phyloP scores from a whole-genome alignment of 352 stramenopile species.

The Phytophthora pinifolia region DNA sequence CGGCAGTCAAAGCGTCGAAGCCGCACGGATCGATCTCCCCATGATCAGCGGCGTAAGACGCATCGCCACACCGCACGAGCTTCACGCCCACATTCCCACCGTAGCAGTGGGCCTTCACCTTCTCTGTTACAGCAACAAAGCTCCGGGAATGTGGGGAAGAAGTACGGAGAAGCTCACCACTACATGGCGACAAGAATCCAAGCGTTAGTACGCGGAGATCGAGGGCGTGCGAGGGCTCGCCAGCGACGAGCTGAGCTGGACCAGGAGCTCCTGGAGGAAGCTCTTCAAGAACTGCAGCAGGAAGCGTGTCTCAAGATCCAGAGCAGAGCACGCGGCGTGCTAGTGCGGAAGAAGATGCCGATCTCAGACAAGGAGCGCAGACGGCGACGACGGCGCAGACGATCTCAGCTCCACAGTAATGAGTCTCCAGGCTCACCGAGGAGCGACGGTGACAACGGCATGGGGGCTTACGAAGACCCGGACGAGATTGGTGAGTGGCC shows the following conservation, averaged over 20 bases:
- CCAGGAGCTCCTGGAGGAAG: slow-evolving; percentile 42
- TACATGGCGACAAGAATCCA: slow-evolving; percentile 49
- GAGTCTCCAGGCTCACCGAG: background rate
- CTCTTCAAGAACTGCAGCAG: slow-evolving; percentile 37
- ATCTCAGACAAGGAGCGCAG: slow-evolving; percentile 17
- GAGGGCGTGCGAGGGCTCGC: slow-evolving; percentile 24
- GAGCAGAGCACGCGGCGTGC: slow-evolving; percentile 35
- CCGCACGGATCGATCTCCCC: slow-evolving; percentile 13
- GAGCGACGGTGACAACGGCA: background rate
- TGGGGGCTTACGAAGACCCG: slow-evolving; percentile 20
- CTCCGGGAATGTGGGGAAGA: slow-evolving; percentile 8
- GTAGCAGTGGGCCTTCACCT: slow-evolving; percentile 12
- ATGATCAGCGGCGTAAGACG: background rate
- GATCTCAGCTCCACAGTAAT: slow-evolving; percentile 3
- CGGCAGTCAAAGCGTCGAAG: slow-evolving; percentile 7
- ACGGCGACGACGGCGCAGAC: slow-evolving; percentile 9
- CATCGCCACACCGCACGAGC: no score
- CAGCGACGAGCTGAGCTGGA: slow-evolving; percentile 29
- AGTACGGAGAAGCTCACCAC: slow-evolving; percentile 22
- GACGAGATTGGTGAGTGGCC: slow-evolving; percentile 46
- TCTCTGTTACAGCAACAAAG: slow-evolving; percentile 5
- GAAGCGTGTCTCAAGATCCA: slow-evolving; percentile 47
- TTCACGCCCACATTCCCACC: slow-evolving; percentile 6
- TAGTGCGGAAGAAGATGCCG: slow-evolving; percentile 31
- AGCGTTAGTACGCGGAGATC: slow-evolving; percentile 31